These are phyloP conservation scores for Fusarium anguioides DNA, from an alignment of 2,329 filamentous ascomycete species.

Conservation along the genomic window DNA sequence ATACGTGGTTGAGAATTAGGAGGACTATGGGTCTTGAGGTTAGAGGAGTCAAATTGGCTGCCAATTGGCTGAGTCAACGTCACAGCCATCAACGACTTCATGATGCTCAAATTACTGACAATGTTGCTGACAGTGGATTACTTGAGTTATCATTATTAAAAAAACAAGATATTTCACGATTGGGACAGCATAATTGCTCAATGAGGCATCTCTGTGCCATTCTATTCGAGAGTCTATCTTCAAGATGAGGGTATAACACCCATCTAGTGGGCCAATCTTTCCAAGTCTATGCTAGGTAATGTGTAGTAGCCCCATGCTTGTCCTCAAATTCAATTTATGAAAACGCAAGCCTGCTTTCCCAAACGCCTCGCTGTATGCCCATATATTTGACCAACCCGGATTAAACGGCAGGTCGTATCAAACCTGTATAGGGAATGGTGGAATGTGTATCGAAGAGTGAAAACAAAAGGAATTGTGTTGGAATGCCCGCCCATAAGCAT, in stretches of 20 bases:
- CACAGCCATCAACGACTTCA: slow-evolving; percentile 25
- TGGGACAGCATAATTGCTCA: background rate
- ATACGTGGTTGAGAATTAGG: background rate
- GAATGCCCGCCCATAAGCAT: background rate
- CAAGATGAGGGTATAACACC: slow-evolving; percentile 1
- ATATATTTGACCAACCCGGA: slow-evolving; percentile 19
- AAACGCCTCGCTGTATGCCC: slow-evolving; percentile 44
- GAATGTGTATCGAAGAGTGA: slow-evolving; percentile 15
- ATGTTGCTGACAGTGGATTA: background rate
- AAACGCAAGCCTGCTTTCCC: slow-evolving; percentile 26
- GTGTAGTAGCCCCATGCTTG: background rate
- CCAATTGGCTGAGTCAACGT: slow-evolving; percentile 36
- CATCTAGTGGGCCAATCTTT: slow-evolving; percentile 8
- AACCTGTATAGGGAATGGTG: slow-evolving; percentile 22
- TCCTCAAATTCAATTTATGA: slow-evolving; percentile 10
- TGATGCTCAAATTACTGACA: slow-evolving; percentile 28
- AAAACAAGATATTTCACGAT: background rate
- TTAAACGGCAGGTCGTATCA: slow-evolving; percentile 21
- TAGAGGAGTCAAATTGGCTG: background rate
- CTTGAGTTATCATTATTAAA: background rate
- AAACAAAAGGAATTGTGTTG: slow-evolving; percentile 17
- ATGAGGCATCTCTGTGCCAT: slow-evolving; percentile 10
- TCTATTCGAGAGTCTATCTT: slow-evolving; percentile 29
- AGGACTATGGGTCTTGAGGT: slow-evolving; percentile 6
- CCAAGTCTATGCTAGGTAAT: slow-evolving; percentile 12